Evolutionary conservation across 2,329 filamentous ascomycete genomes (phyloP), one percentile per base, ranked within the genome.

Genomic region (Xylariaceae sp.): DNA sequence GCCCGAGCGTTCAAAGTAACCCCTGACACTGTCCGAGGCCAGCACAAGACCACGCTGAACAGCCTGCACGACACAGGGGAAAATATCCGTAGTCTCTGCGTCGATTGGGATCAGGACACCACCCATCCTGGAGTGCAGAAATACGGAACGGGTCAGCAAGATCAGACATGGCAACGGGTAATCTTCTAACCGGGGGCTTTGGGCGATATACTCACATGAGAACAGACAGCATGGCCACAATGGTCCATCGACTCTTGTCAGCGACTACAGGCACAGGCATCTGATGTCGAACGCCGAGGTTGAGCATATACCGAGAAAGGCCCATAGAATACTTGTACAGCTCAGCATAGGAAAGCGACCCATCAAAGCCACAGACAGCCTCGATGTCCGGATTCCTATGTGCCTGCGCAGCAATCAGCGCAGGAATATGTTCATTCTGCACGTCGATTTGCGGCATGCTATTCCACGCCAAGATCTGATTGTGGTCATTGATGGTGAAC

Each of bases 221-320:
- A 1, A 87, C 79, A 0, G 88, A 87, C 17, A 92, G 77, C 61
- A 92, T 86, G 5, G 86, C 81, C 45, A 90, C 75, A 52, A 90
- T 87, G 0, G 89, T 79, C 70, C 88, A 82, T 11, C 85, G 74
- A 17, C 82, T 88, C 73, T 90, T 92, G 49, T 89, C 84, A 67
- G 91, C 78, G 15, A 87, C 81, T 4, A 92, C 78, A 4, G 85
- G 85, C 1, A 92, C 80, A 3, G 88, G 75, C 55, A 66, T 68
- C 18, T 67, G 67, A 7, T 66, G 67, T 47, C 68, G 64, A 17
- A 73, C 56, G 0, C 71, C 71, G 42, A 67, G 62, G 18, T 64
- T 66, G 4, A 68, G 50, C 49, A 73, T 62, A 34, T 71, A 66
- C 18, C 68, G 68, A 13, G 71, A 70, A 4, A 73, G 63, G 10